A percentile compares a stretch with the other conserved stretches of the same genome.
phyloP scores from a whole-genome alignment of 1,284 basidiomycete genomes.

The Singerocomus rubriflavus region DNA sequence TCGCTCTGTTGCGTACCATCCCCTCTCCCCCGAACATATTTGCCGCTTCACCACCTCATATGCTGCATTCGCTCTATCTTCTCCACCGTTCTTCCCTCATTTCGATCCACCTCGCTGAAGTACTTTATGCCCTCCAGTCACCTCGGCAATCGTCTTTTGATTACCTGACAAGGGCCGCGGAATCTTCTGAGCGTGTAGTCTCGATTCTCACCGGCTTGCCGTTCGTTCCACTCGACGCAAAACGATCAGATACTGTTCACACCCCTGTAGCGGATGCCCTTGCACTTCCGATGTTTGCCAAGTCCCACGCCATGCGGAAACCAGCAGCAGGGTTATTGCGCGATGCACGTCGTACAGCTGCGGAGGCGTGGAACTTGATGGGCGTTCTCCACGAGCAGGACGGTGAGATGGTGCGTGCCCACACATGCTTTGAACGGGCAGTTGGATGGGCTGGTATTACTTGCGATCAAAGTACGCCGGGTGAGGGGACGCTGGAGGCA shows the following conservation, averaged over 20 bases:
- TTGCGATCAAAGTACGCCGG: conserved; percentile 40
- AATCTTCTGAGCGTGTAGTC: conserved; percentile 66
- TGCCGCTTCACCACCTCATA: conserved; percentile 50
- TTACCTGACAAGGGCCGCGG: conserved; percentile 57
- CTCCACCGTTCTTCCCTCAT: conserved; percentile 72
- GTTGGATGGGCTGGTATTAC: conserved; percentile 59
- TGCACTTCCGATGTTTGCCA: conserved; percentile 40
- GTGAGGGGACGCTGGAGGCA: conserved; percentile 49
- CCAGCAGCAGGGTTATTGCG: conserved; percentile 61
- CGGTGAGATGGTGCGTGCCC: conserved; percentile 38
- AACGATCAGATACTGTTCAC: conserved; percentile 38
- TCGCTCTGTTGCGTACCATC: conserved; percentile 66
- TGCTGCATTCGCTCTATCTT: conserved; percentile 65
- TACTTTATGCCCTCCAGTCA: conserved; percentile 56
- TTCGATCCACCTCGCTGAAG: conserved; percentile 73
- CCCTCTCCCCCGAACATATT: conserved; percentile 46
- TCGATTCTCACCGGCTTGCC: conserved; percentile 49
- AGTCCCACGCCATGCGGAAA: conserved; percentile 48
- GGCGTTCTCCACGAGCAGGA: conserved; percentile 46
- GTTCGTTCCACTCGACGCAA: conserved; percentile 36
- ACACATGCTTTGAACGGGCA: conserved; percentile 59
- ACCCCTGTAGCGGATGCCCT: conserved; percentile 44
- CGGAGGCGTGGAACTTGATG: conserved; percentile 65
- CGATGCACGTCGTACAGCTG: conserved; percentile 66
- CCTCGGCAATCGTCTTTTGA: conserved; percentile 49